Evolutionary conservation across 2,329 filamentous ascomycete genomes (phyloP).

Genomic region (Calonectria honghensis): DNA sequence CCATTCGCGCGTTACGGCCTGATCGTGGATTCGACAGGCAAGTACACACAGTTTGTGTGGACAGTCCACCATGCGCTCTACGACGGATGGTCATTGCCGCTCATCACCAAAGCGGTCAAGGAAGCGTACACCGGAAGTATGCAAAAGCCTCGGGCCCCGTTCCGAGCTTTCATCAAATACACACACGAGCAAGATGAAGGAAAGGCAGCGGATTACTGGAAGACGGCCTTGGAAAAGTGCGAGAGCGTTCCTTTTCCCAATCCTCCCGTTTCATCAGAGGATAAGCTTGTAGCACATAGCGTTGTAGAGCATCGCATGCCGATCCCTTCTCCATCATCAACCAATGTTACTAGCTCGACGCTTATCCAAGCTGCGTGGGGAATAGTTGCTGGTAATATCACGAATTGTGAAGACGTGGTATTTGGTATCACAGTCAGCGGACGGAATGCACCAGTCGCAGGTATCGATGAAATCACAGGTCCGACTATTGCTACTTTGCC

Average conservation of each 20-base stretch:
- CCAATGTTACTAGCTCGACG: constrained; percentile 37
- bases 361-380: constrained; percentile 56
- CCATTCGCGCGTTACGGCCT: constrained; percentile 32
- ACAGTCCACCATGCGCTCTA: constrained; percentile 57
- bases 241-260: constrained; percentile 33
- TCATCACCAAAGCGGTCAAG: constrained; percentile 43
- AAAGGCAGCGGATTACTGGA: constrained; percentile 25
- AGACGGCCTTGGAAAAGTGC: background rate
- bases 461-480: constrained; percentile 48
- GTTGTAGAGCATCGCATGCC: constrained; percentile 17
- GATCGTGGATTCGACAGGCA: background rate
- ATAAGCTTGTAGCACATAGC: constrained; percentile 24
- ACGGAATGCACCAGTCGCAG: constrained; percentile 49
- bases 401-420: constrained; percentile 46
- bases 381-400: constrained; percentile 44
- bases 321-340: background rate
- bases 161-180: constrained; percentile 37
- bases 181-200: background rate
- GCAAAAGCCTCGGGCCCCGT: background rate
- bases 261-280: constrained; percentile 15
- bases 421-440: constrained; percentile 54
- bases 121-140: constrained; percentile 31
- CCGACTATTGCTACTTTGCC: constrained; percentile 44
- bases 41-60: constrained; percentile 46
- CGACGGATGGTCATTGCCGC: constrained; percentile 53